phyloP scores from a whole-genome alignment of 1,284 basidiomycete genomes.

The Rhodotorula sp. region DNA sequence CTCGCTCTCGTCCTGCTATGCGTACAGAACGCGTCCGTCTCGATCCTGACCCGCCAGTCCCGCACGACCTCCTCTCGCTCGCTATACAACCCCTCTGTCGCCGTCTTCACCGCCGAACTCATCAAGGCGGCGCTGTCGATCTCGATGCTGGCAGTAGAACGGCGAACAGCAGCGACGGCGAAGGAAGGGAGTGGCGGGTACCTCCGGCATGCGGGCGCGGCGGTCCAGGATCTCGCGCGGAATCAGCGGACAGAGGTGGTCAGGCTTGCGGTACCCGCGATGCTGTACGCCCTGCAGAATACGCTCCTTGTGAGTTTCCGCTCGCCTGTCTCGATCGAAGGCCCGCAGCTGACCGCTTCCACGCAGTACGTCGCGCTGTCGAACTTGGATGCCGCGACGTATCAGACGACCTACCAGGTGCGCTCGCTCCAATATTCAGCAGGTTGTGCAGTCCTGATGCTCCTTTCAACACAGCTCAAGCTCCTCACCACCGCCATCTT shows the following conservation, averaged over 20 bases:
- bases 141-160: conserved; percentile 23
- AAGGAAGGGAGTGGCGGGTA: neutral
- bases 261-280: conserved; percentile 39
- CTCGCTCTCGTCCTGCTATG: conserved; percentile 34
- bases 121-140: conserved; percentile 37
- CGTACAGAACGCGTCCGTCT: conserved; percentile 43
- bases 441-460: no score
- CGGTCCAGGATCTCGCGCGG: conserved; percentile 16
- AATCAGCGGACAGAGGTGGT: conserved; percentile 30
- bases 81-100: conserved; percentile 40
- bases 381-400: conserved; percentile 40
- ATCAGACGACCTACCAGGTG: conserved; percentile 44
- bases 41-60: conserved; percentile 40
- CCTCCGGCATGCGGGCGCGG: neutral
- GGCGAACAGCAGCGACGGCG: neutral
- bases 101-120: conserved; percentile 42
- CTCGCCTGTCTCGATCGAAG: neutral
- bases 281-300: conserved; percentile 42
- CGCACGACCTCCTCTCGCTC: conserved; percentile 14
- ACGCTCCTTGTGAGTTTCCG: conserved; percentile 35
- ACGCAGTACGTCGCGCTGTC: conserved; percentile 41
- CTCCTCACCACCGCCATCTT: conserved; percentile 45
- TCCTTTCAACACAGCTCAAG: conserved; percentile 37
- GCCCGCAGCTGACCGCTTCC: neutral
- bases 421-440: conserved; percentile 27